These are phyloP conservation scores for Fusarium virguliforme DNA, from an alignment of 2,329 filamentous ascomycete genomes.

Conservation along the genomic window DNA sequence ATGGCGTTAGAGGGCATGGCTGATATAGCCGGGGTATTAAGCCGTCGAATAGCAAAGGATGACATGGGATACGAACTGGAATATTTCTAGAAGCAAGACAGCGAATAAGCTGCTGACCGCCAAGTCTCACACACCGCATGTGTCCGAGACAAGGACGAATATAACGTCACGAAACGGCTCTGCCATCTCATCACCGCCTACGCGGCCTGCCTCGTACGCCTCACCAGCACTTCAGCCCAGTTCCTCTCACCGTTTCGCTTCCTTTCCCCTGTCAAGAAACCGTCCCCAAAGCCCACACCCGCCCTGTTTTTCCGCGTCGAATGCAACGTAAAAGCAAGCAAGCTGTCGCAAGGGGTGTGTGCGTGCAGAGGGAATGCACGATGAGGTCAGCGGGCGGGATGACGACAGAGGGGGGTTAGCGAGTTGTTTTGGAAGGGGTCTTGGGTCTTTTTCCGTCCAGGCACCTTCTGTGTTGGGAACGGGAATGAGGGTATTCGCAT, in stretches of 20 bases:
- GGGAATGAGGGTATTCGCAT: slow-evolving; percentile 3
- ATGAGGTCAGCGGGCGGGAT: slow-evolving; percentile 54
- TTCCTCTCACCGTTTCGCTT: slow-evolving; percentile 10
- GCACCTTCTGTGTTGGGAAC: neutral
- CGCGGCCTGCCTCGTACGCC: slow-evolving; percentile 24
- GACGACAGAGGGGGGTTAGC: slow-evolving; percentile 42
- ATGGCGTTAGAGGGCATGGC: slow-evolving; percentile 40
- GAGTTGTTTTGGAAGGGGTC: neutral
- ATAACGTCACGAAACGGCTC: slow-evolving; percentile 13
- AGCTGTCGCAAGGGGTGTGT: neutral
- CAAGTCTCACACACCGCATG: slow-evolving; percentile 20
- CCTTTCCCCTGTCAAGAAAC: slow-evolving; percentile 18
- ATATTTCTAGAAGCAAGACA: slow-evolving; percentile 37
- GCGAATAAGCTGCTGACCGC: slow-evolving; percentile 26
- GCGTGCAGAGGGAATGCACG: slow-evolving; percentile 41
- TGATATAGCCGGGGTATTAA: slow-evolving; percentile 18
- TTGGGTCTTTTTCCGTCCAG: neutral
- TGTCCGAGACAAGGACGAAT: slow-evolving; percentile 7
- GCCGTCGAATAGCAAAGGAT: slow-evolving; percentile 10
- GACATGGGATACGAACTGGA: slow-evolving; percentile 26
- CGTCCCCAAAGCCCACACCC: slow-evolving; percentile 30
- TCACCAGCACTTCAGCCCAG: neutral
- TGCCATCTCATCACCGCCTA: slow-evolving; percentile 11
- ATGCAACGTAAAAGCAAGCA: slow-evolving; percentile 10
- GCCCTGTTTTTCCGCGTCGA: slow-evolving; percentile 35